Evolutionary conservation across 2,329 filamentous ascomycete genomes (phyloP).

Genomic region (Colletotrichum spinosum): DNA sequence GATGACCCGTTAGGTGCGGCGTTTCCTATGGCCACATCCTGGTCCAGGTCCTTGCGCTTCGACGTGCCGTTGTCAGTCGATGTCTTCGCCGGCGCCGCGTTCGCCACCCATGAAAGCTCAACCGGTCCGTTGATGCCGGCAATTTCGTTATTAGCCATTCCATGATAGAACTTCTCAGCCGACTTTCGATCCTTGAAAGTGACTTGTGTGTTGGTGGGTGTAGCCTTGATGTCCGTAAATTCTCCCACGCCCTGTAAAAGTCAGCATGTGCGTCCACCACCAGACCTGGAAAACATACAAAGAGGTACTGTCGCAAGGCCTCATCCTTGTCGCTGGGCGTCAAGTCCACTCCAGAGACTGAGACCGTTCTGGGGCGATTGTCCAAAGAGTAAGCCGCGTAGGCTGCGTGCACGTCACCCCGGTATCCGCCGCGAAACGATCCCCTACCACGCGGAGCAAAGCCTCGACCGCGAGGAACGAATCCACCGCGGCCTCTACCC

Average conservation of each 20-base stretch:
- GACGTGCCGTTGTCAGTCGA: slow-evolving; percentile 23
- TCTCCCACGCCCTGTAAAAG: slow-evolving; percentile 68
- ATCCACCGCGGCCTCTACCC: slow-evolving; percentile 57
- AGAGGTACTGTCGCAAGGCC: slow-evolving; percentile 75
- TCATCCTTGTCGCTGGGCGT: slow-evolving; percentile 74
- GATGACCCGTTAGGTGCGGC: slow-evolving; percentile 35
- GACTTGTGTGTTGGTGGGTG: slow-evolving; percentile 61
- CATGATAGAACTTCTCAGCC: slow-evolving; percentile 76
- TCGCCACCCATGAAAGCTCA: slow-evolving; percentile 73
- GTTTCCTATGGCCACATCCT: slow-evolving; percentile 34
- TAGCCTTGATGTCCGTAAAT: slow-evolving; percentile 67
- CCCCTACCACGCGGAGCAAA: slow-evolving; percentile 53
- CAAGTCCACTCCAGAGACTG: slow-evolving; percentile 73
- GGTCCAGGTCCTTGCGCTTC: slow-evolving; percentile 21
- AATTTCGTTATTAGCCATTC: slow-evolving; percentile 67
- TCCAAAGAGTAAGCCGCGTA: slow-evolving; percentile 78
- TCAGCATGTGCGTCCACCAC: background rate
- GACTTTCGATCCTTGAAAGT: slow-evolving; percentile 76
- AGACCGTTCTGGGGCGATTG: slow-evolving; percentile 78
- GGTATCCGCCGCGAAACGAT: slow-evolving; percentile 51
- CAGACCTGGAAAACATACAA: slow-evolving; percentile 60
- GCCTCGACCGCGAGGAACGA: slow-evolving; percentile 47
- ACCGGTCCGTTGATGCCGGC: slow-evolving; percentile 72
- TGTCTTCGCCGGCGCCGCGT: slow-evolving; percentile 41
- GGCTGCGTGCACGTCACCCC: slow-evolving; percentile 62